Conservation (phyloP, 306 rosid species). For the Malus orientalis region DNA sequence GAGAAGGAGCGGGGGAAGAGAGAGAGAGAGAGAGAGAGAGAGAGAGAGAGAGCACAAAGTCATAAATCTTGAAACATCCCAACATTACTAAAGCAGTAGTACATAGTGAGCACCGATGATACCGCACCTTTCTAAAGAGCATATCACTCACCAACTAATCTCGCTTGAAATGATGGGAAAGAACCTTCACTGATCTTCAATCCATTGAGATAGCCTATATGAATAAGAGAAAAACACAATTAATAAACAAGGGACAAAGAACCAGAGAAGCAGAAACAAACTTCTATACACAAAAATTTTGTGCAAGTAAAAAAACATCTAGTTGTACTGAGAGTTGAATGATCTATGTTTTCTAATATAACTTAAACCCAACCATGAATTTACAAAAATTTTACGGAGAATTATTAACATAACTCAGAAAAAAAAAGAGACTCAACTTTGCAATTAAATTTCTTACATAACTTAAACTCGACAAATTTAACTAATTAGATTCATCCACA, state of each 20-base stretch:
- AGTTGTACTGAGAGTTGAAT: too few species aligned
- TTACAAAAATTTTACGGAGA: too few species aligned
- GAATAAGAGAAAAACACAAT: slow-evolving; percentile 17
- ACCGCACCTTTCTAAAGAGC: slow-evolving; percentile 14
- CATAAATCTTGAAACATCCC: neutral
- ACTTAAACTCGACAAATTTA: too few species aligned
- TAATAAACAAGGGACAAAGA: slow-evolving; percentile 14
- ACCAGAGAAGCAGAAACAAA: slow-evolving; percentile 1
- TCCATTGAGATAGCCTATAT: slow-evolving; percentile 45
- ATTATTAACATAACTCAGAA: too few species aligned
- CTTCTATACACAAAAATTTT: neutral
- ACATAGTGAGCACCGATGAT: slow-evolving; percentile 12
- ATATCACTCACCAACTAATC: slow-evolving; percentile 63
- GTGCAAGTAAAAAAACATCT: too few species aligned
- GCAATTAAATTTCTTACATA: too few species aligned
- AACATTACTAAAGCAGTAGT: slow-evolving; percentile 13
- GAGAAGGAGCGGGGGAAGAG: too few species aligned
- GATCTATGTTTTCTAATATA: too few species aligned
- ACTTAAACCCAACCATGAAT: too few species aligned
- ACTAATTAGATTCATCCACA: too few species aligned
- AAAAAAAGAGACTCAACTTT: too few species aligned
- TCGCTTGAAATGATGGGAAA: slow-evolving; percentile 74
- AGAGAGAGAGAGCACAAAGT: slow-evolving; percentile 10
- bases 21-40: too few species aligned
- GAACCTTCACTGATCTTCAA: slow-evolving; percentile 89